Percentiles rank a stretch among this genome's conserved stretches.
These are phyloP conservation scores for Elaeis oleifera DNA, from an alignment of 202 grass and related monocot species.

Conservation along the genomic window DNA sequence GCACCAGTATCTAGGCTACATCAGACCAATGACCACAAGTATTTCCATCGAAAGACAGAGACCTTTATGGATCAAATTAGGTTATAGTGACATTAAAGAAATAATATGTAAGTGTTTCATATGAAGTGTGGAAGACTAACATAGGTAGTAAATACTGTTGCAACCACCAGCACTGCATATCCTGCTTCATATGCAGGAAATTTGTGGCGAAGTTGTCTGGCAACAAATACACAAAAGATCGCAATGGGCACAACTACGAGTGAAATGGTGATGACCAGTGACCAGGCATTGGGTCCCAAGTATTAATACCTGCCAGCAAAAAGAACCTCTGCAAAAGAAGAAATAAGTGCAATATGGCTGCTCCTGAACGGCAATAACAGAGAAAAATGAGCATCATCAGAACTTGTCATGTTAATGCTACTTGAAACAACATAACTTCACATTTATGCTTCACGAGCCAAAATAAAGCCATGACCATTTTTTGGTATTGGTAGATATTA, in stretches of 20 bases:
- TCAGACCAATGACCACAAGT: constrained; percentile 5
- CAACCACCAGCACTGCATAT: constrained; percentile 46
- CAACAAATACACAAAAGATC: constrained; percentile 61
- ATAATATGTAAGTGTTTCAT: no score
- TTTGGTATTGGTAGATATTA: no score
- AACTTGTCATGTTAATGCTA: not conserved
- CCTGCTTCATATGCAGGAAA: constrained; percentile 65
- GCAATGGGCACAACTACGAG: constrained; percentile 49
- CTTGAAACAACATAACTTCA: no score
- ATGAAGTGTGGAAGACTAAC: constrained; percentile 25
- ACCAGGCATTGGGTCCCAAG: constrained; percentile 73
- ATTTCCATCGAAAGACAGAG: no score
- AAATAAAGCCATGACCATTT: no score
- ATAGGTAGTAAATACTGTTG: constrained; percentile 51
- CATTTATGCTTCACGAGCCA: no score
- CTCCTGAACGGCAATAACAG: not conserved
- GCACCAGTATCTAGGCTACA: constrained; percentile 42
- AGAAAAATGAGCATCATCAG: constrained; percentile 12
- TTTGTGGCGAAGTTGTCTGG: constrained; percentile 45
- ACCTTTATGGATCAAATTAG: no score
- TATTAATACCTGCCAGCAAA: constrained; percentile 48
- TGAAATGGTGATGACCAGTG: constrained; percentile 43
- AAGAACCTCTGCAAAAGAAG: constrained; percentile 53
- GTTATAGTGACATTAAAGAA: no score
- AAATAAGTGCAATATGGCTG: constrained; percentile 11